These are phyloP conservation scores for Biancaea sappan DNA, from an alignment of 306 rosid genomes.

Conservation along the genomic window DNA sequence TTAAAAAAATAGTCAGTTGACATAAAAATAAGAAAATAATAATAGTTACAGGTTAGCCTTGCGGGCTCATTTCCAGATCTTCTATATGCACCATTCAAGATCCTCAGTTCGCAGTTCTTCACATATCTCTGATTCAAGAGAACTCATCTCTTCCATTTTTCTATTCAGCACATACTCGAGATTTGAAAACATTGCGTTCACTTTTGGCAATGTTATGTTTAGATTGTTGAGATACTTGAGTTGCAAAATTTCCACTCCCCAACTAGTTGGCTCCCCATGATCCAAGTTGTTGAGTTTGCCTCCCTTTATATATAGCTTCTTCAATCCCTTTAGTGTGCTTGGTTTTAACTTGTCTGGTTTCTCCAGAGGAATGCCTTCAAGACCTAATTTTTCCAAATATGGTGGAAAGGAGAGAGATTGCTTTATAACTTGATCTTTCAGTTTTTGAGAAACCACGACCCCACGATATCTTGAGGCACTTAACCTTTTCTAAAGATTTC, in stretches of 20 bases:
- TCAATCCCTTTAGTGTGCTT: not conserved
- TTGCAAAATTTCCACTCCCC: slow-evolving; percentile 12
- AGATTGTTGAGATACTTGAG: not conserved
- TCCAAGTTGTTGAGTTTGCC: not conserved
- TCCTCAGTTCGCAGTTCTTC: too few species aligned
- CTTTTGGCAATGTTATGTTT: not conserved
- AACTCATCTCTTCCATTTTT: too few species aligned
- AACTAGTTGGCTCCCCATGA: not conserved
- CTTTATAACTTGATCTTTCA: not conserved
- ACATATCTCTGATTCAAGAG: too few species aligned
- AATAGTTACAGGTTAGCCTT: too few species aligned
- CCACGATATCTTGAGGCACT: slow-evolving; percentile 34
- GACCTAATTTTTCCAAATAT: not conserved
- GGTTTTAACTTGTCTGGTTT: slow-evolving; percentile 13
- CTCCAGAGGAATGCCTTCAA: slow-evolving; percentile 15
- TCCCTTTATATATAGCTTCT: slow-evolving; percentile 31
- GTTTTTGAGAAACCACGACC: not conserved
- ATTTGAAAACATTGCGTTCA: not conserved
- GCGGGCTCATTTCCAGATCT: too few species aligned
- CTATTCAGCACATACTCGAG: not conserved
- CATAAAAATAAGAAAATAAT: too few species aligned
- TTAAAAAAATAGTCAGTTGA: too few species aligned
- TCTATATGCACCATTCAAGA: too few species aligned
- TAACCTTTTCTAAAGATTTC: not conserved
- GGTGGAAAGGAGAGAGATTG: not conserved